Conservation (phyloP, 768 basidiomycete species). For the Tylopilus felleus region DNA sequence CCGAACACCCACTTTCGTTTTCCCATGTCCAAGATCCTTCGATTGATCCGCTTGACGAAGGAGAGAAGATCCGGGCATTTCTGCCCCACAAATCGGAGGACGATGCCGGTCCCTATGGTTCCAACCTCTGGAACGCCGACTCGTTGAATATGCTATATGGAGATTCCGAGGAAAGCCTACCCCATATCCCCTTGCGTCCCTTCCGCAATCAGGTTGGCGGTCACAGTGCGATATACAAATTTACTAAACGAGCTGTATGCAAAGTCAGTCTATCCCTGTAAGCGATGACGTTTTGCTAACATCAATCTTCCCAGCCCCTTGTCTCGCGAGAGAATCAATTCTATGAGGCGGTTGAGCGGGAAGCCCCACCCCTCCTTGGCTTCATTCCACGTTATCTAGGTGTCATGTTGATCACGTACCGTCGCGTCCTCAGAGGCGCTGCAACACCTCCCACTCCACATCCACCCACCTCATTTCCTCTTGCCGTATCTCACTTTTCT, state of each 20-base stretch:
- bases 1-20: constrained; percentile 29
- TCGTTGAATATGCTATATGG: constrained; percentile 41
- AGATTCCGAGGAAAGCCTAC: constrained; percentile 57
- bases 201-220: constrained; percentile 99
- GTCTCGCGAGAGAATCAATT: constrained; percentile 97
- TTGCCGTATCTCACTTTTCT: constrained; percentile 20
- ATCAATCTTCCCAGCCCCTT: constrained; percentile 61
- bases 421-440: constrained; percentile 58
- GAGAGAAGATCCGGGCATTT: constrained; percentile 8
- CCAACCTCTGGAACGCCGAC: constrained; percentile 29
- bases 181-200: constrained; percentile 89
- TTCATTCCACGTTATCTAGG: constrained; percentile 99
- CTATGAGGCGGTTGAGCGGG: constrained; percentile 94
- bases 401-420: constrained; percentile 97
- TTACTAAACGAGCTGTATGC: constrained; percentile 96
- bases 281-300: constrained; percentile 4
- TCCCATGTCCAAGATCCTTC: constrained; percentile 25
- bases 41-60: constrained; percentile 16
- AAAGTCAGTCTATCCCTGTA: constrained; percentile 61
- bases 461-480: constrained; percentile 11
- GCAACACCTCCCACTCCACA: constrained; percentile 22
- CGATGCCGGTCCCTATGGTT: constrained; percentile 4
- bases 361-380: constrained; percentile 85
- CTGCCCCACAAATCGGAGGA: constrained; percentile 17
- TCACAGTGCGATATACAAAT: constrained; percentile 96